Percentiles rank a stretch among this genome's conserved stretches.
These are phyloP conservation scores for Lantana camara DNA, from an alignment of 257 asterid genomes.

Conservation along the genomic window DNA sequence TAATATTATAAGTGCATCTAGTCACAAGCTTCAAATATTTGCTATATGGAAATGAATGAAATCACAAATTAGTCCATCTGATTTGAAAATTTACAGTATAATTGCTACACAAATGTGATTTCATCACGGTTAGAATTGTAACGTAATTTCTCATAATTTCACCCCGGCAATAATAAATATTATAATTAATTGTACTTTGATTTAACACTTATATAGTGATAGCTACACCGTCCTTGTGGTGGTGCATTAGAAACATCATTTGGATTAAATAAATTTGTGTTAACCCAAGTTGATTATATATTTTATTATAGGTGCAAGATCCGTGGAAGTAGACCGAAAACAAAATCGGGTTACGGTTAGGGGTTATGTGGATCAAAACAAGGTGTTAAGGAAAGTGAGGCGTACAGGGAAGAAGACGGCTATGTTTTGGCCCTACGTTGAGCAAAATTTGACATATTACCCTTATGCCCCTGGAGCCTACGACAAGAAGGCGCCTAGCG, in stretches of 20 bases:
- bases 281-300: neutral
- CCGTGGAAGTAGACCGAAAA: constrained; percentile 61
- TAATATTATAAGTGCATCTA: no score
- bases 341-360: constrained; percentile 60
- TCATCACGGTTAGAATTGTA: no score
- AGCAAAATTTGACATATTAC: constrained; percentile 54
- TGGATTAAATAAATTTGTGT: neutral
- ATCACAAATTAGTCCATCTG: no score
- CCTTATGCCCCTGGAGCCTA: constrained; percentile 73
- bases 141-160: no score
- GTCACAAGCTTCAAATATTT: no score
- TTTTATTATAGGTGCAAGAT: constrained; percentile 51
- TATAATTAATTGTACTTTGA: no score
- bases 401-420: constrained; percentile 76
- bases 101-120: no score
- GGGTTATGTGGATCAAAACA: constrained; percentile 60
- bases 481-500: constrained; percentile 83
- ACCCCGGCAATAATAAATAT: no score
- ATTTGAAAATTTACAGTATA: no score
- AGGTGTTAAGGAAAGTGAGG: constrained; percentile 53
- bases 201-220: no score
- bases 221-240: neutral
- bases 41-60: no score
- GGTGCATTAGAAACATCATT: neutral
- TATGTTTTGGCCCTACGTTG: constrained; percentile 74